Percentiles rank a stretch among this genome's conserved stretches.
Conservation (phyloP, 2,329 filamentous ascomycete genomes). For the Graphilbum fragrans region DNA sequence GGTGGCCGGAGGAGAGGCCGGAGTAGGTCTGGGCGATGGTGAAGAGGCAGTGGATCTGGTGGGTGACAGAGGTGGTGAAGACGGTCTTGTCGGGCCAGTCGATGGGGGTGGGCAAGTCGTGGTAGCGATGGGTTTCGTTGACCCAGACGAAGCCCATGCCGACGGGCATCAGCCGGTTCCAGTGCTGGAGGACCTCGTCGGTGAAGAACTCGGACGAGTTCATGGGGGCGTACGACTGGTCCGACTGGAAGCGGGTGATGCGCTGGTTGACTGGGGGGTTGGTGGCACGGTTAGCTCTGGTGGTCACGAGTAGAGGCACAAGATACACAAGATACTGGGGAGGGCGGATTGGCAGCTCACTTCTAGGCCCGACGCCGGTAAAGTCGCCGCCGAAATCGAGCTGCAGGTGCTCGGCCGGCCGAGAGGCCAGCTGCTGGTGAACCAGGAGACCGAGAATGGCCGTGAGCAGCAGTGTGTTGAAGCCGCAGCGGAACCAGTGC, state of each 20-base stretch:
- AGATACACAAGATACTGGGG: not conserved
- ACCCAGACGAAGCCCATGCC: slow-evolving; percentile 25
- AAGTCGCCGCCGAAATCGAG: slow-evolving; percentile 24
- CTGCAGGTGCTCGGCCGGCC: slow-evolving; percentile 6
- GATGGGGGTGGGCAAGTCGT: slow-evolving; percentile 22
- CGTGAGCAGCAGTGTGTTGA: slow-evolving; percentile 25
- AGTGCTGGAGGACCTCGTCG: slow-evolving; percentile 19
- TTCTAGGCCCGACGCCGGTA: slow-evolving; percentile 21
- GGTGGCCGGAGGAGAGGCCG: slow-evolving; percentile 23
- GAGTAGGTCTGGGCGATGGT: slow-evolving; percentile 31
- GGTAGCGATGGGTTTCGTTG: slow-evolving; percentile 22
- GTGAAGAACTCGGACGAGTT: slow-evolving; percentile 25
- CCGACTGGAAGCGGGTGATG: slow-evolving; percentile 20
- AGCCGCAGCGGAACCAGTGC: slow-evolving; percentile 21
- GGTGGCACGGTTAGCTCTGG: not conserved
- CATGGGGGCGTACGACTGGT: slow-evolving; percentile 21
- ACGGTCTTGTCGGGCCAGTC: slow-evolving; percentile 22
- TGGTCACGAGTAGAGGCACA: not conserved
- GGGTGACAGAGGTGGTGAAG: slow-evolving; percentile 23
- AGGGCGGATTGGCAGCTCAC: slow-evolving; percentile 10
- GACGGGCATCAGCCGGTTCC: slow-evolving; percentile 24
- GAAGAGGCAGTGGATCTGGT: slow-evolving; percentile 25
- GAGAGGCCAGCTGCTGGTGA: slow-evolving; percentile 15
- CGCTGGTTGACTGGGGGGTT: slow-evolving; percentile 16
- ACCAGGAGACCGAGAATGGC: slow-evolving; percentile 24